Evolutionary conservation across 2,329 filamentous ascomycete species (phyloP), one percentile per base, ranked within the genome.

Genomic region (Monosporascus ibericus): DNA sequence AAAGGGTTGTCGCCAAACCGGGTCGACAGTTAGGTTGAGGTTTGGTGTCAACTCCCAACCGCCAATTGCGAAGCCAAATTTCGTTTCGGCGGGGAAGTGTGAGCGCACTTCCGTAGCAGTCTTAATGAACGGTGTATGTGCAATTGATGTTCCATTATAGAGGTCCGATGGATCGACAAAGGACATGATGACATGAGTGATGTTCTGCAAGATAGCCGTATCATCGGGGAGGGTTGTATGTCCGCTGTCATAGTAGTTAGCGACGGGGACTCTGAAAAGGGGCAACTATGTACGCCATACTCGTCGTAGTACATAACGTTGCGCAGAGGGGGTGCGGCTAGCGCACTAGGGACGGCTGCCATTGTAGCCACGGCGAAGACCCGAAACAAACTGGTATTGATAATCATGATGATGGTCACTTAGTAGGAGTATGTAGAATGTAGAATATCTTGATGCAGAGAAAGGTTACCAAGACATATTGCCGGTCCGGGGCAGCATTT

Each of bases 41-140:
- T 82, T 83, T 14, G 64, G 61, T 0, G 77, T 79, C 53, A 86
- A 82, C 1, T 78, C 84, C 83, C 84, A 87, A 27, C 84, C 84
- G 15, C 84, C 85, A 44, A 87, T 77, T 18, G 84, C 79, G 53
- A 87, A 75, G 74, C 84, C 79, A 17, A 86, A 67, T 64, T 86
- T 82, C 48, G 78, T 76, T 5, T 72, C 74, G 0, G 75, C 64
- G 14, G 73, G 64, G 51, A 83, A 86, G 20, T 80, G 70, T 25
- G 69, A 68, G 18, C 81, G 77, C 44, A 83, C 71, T 4, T 75
- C 72, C 0, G 68, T 62, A 2, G 85, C 62, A 2, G 85, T 66
- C 1, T 75, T 64, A 65, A 78, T 75, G 58, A 83, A 85, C 4
- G 66, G 50, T 0, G 82, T 20, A 20, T 24, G 81, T 49, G 71